phyloP scores from a whole-genome alignment of 495 filamentous ascomycete genomes.

The Aspergillus sclerotioniger region DNA sequence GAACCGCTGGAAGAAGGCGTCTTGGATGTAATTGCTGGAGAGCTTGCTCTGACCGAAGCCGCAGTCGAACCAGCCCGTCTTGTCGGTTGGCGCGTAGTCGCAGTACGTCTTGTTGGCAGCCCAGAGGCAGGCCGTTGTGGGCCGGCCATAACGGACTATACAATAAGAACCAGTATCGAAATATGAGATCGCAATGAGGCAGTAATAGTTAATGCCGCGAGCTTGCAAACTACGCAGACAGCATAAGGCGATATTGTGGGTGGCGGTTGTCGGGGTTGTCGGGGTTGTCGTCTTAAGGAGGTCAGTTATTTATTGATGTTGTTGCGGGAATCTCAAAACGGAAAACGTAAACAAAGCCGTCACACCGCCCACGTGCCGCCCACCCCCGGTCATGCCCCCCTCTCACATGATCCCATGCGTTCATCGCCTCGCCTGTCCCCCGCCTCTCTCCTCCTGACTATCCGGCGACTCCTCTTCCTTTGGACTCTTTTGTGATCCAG shows the following conservation, averaged over 20 bases:
- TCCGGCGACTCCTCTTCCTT: slow-evolving; percentile 4
- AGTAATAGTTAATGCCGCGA: background rate
- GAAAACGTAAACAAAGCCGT: slow-evolving; percentile 46
- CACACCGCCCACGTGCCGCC: slow-evolving; percentile 19
- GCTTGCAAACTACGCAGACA: background rate
- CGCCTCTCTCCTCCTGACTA: background rate
- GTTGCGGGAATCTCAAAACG: slow-evolving; percentile 27
- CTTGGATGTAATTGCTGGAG: slow-evolving; percentile 62
- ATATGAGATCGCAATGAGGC: background rate
- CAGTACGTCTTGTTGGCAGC: slow-evolving; percentile 51
- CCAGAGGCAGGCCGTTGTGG: slow-evolving; percentile 51
- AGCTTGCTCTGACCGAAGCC: slow-evolving; percentile 46
- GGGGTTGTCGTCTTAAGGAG: slow-evolving; percentile 8
- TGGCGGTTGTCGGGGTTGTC: background rate
- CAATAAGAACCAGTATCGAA: slow-evolving; percentile 1
- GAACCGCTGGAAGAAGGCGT: slow-evolving; percentile 46
- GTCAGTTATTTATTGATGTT: slow-evolving; percentile 14
- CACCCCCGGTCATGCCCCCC: slow-evolving; percentile 24
- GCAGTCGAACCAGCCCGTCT: slow-evolving; percentile 33
- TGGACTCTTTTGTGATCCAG: slow-evolving; percentile 1
- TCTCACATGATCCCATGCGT: slow-evolving; percentile 37
- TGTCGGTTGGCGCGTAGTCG: slow-evolving; percentile 57
- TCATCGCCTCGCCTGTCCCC: slow-evolving; percentile 7
- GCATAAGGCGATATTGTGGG: background rate
- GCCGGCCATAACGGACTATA: slow-evolving; percentile 47